phyloP scores from a whole-genome alignment of 2,329 filamentous ascomycete genomes.

The Xylariaceae sp. region DNA sequence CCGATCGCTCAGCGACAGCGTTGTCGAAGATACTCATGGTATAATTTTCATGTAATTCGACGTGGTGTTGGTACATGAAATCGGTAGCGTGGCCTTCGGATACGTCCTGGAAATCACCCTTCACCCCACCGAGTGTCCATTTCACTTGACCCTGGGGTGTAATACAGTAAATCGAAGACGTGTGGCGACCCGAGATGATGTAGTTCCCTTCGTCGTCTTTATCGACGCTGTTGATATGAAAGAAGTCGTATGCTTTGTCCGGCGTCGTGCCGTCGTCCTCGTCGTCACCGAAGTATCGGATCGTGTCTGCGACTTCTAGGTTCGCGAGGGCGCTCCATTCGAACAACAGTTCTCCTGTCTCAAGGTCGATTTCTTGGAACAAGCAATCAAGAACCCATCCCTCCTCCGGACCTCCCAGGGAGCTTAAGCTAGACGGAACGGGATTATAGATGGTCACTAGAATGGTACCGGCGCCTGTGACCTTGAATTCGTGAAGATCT shows the following conservation, averaged over 20 bases:
- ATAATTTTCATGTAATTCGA: constrained; percentile 29
- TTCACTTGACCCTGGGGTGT: constrained; percentile 29
- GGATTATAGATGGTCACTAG: constrained; percentile 21
- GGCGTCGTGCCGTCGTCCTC: constrained; percentile 20
- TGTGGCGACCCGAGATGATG: constrained; percentile 36
- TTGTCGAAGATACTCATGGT: constrained; percentile 40
- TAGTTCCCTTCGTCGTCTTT: constrained; percentile 37
- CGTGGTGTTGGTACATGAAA: constrained; percentile 41
- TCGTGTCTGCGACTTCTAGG: constrained; percentile 10
- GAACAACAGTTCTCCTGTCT: constrained; percentile 22
- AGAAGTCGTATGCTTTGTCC: constrained; percentile 34
- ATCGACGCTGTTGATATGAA: constrained; percentile 38
- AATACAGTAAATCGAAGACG: constrained; percentile 31
- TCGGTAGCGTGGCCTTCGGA: constrained; percentile 34
- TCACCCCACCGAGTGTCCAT: constrained; percentile 37
- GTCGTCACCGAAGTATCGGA: constrained; percentile 14
- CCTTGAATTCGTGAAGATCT: constrained; percentile 26
- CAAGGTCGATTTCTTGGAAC: constrained; percentile 23
- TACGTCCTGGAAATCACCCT: constrained; percentile 37
- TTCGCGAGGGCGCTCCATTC: constrained; percentile 21
- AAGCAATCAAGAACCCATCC: constrained; percentile 20
- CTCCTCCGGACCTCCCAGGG: constrained; percentile 17
- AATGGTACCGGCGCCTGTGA: constrained; percentile 19
- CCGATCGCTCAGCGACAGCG: constrained; percentile 23
- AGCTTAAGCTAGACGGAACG: constrained; percentile 18